These are phyloP conservation scores for Myrmaecium sp. DNA, from an alignment of 2,329 filamentous ascomycete species.

Conservation along the genomic window DNA sequence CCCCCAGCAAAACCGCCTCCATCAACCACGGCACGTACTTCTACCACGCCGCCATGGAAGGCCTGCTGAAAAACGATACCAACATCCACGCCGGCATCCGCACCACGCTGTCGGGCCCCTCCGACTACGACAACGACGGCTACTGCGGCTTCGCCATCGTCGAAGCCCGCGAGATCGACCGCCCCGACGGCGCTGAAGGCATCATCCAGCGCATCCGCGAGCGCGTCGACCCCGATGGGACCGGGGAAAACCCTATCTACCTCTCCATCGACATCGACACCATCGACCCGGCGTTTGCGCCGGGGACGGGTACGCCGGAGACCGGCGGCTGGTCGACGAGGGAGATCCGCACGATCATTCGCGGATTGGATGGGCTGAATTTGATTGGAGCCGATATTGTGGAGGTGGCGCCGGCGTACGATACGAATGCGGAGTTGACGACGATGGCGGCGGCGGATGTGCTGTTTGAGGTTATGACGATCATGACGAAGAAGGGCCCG, in stretches of 20 bases:
- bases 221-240: slow-evolving; percentile 59
- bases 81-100: slow-evolving; percentile 82
- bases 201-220: slow-evolving; percentile 66
- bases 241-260: slow-evolving; percentile 59
- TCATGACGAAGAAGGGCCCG: slow-evolving; percentile 68
- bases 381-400: slow-evolving; percentile 56
- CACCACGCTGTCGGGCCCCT: slow-evolving; percentile 61
- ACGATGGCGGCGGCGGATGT: slow-evolving; percentile 60
- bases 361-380: slow-evolving; percentile 52
- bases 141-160: slow-evolving; percentile 75
- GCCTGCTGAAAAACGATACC: slow-evolving; percentile 61
- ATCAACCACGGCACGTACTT: slow-evolving; percentile 88
- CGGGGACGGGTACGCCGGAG: slow-evolving; percentile 59
- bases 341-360: slow-evolving; percentile 54
- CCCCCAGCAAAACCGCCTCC: slow-evolving; percentile 55
- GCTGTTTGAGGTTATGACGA: slow-evolving; percentile 61
- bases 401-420: slow-evolving; percentile 56
- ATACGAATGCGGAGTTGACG: slow-evolving; percentile 55
- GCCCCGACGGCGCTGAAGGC: slow-evolving; percentile 50
- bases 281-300: slow-evolving; percentile 67
- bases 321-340: slow-evolving; percentile 61
- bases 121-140: slow-evolving; percentile 71
- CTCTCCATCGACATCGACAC: slow-evolving; percentile 78
- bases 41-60: slow-evolving; percentile 64
- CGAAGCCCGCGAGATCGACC: slow-evolving; percentile 55